Conservation (phyloP, 371 early-diverging fungal genomes). For the Mortierella sp. region DNA sequence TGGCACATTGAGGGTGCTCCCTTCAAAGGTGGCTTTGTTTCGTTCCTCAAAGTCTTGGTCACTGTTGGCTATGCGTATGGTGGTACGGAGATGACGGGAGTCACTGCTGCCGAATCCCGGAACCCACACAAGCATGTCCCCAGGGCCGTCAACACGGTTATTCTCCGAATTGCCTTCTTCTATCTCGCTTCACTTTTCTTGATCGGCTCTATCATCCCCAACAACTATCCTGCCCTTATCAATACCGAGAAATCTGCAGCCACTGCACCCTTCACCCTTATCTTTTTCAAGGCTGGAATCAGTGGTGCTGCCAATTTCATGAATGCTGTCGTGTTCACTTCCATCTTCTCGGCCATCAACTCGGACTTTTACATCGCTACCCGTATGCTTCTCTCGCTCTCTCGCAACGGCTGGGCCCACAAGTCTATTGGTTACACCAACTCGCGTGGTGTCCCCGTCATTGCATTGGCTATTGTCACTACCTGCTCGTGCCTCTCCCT, state of each 20-base stretch:
- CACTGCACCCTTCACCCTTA: slow-evolving; percentile 75
- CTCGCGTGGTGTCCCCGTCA: slow-evolving; percentile 61
- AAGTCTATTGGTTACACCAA: slow-evolving; percentile 57
- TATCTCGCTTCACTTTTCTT: slow-evolving; percentile 72
- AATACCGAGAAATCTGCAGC: slow-evolving; percentile 36
- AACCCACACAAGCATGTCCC: slow-evolving; percentile 77
- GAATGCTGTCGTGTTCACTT: slow-evolving; percentile 68
- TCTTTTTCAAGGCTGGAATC: slow-evolving; percentile 67
- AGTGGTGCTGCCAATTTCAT: slow-evolving; percentile 60
- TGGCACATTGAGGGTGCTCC: slow-evolving; percentile 73
- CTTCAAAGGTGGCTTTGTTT: slow-evolving; percentile 69
- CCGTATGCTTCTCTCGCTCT: slow-evolving; percentile 61
- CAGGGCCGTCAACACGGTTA: slow-evolving; percentile 67
- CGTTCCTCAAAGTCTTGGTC: slow-evolving; percentile 71
- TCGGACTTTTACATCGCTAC: slow-evolving; percentile 67
- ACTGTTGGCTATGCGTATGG: slow-evolving; percentile 80
- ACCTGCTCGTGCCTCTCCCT: slow-evolving; percentile 61
- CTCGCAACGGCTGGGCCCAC: slow-evolving; percentile 64
- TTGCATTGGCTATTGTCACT: slow-evolving; percentile 58
- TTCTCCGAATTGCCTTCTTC: slow-evolving; percentile 76
- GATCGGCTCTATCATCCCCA: slow-evolving; percentile 72
- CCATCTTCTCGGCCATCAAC: slow-evolving; percentile 68
- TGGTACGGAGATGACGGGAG: slow-evolving; percentile 78
- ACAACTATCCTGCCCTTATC: slow-evolving; percentile 63
- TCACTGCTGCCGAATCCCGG: slow-evolving; percentile 78